These are phyloP conservation scores for Beta lomatogona DNA, from an alignment of 179 eudicot genomes.

Conservation along the genomic window DNA sequence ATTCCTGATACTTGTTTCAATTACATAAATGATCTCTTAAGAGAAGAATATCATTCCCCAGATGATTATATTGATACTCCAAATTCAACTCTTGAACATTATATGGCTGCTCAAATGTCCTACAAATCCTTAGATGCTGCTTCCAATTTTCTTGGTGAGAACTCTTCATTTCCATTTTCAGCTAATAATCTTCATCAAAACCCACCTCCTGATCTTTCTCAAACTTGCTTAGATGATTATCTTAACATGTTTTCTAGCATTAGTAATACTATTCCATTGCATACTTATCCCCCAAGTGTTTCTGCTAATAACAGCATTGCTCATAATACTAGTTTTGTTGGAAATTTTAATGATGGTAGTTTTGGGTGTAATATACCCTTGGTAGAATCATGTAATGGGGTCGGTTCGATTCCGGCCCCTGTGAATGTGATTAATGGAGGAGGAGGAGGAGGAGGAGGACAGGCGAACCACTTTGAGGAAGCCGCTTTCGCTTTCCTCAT, in stretches of 20 bases:
- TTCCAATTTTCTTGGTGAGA: constrained; percentile 37
- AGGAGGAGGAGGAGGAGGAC: constrained; percentile 7
- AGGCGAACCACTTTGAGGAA: neutral
- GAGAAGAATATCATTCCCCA: constrained; percentile 47
- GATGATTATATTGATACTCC: constrained; percentile 42
- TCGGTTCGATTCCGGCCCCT: neutral
- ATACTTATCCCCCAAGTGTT: neutral
- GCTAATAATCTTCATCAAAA: constrained; percentile 10
- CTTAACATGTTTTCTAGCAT: constrained; percentile 17
- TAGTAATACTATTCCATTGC: neutral
- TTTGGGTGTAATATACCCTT: neutral
- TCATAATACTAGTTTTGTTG: neutral
- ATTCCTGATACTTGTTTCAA: constrained; percentile 56
- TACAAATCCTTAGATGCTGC: constrained; percentile 49
- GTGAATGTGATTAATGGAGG: neutral
- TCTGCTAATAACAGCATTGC: neutral
- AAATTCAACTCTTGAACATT: constrained; percentile 44
- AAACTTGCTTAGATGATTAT: constrained; percentile 30
- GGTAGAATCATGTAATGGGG: neutral
- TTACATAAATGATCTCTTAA: constrained; percentile 55
- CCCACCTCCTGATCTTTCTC: constrained; percentile 10
- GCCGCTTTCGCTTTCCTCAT: constrained; percentile 12
- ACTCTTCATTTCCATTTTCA: constrained; percentile 12
- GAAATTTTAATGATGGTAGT: neutral
- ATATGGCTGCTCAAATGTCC: constrained; percentile 60